A percentile compares a stretch with the other conserved stretches of the same genome.
Conservation (phyloP, 176 grass and related monocot species). For the Coix lacrymajobi region DNA sequence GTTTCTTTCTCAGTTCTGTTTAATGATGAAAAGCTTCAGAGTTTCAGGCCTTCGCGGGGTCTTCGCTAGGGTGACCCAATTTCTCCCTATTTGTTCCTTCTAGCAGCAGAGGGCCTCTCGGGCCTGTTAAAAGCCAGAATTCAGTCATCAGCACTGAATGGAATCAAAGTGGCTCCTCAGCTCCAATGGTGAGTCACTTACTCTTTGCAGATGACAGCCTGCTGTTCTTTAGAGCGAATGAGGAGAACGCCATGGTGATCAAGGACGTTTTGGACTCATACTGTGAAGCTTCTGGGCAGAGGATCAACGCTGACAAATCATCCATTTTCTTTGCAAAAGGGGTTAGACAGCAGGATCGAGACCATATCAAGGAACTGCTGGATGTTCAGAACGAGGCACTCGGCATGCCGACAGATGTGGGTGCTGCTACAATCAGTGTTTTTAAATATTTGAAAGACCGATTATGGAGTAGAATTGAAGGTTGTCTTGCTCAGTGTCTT, state of each 20-base stretch:
- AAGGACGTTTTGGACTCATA: no score
- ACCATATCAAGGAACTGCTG: no score
- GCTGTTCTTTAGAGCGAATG: background rate
- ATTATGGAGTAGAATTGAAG: background rate
- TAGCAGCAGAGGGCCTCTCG: background rate
- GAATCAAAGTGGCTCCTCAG: background rate
- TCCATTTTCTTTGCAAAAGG: no score
- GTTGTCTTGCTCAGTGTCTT: background rate
- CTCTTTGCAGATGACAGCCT: background rate
- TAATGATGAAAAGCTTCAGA: background rate
- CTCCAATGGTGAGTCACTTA: background rate
- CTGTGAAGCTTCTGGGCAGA: background rate
- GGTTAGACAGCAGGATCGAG: no score
- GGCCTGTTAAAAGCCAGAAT: background rate
- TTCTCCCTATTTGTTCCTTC: background rate
- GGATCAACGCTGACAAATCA: no score
- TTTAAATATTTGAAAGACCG: background rate
- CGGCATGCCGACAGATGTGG: background rate
- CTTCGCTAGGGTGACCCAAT: background rate
- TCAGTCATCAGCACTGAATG: background rate
- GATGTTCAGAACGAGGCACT: background rate
- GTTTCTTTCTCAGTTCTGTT: background rate
- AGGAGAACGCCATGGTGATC: background rate
- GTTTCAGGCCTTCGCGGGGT: background rate
- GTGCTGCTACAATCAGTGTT: accelerated